Percentiles rank a stretch among this genome's conserved stretches.
These are phyloP conservation scores for Symbiodinium pilosum DNA, from an alignment of 73 alveolate genomes.

Conservation along the genomic window DNA sequence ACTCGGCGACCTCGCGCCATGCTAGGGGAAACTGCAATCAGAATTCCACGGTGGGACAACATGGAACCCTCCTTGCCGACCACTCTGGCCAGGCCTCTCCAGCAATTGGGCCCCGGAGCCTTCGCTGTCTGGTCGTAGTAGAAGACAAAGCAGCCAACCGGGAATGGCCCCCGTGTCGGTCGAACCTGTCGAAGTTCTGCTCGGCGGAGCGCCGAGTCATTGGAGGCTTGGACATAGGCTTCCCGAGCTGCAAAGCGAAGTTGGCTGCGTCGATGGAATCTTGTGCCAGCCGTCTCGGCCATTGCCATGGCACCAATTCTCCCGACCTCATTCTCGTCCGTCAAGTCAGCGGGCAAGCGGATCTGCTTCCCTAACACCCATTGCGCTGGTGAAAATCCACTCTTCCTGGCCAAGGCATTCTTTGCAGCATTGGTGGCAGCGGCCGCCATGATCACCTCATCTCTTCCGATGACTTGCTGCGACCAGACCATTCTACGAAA, in stretches of 20 bases:
- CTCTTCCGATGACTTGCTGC: not conserved
- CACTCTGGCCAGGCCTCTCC: conserved; percentile 14
- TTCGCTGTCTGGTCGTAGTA: not conserved
- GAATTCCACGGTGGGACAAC: conserved; percentile 20
- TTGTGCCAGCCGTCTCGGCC: not conserved
- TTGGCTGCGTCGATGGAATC: not conserved
- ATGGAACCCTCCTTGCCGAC: not conserved
- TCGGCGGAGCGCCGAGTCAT: not conserved
- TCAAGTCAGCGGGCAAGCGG: not conserved
- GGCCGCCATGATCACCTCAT: not conserved
- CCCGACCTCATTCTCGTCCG: conserved; percentile 15
- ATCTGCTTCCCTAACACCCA: conserved; percentile 24
- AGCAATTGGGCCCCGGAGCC: not conserved
- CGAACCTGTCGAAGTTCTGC: not conserved
- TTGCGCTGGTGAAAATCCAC: not conserved
- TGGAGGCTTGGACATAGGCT: not conserved
- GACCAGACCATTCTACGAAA: not conserved
- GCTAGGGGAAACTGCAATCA: conserved; percentile 5
- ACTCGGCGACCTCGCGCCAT: not conserved
- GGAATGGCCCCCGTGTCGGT: conserved; percentile 1
- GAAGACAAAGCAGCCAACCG: not conserved
- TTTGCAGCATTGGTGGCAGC: not conserved
- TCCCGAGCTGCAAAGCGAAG: not conserved
- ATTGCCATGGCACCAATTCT: conserved; percentile 24
- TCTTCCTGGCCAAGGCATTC: not conserved